Conservation (phyloP, 2,329 filamentous ascomycete genomes). For the Alternaria triticimaculans region DNA sequence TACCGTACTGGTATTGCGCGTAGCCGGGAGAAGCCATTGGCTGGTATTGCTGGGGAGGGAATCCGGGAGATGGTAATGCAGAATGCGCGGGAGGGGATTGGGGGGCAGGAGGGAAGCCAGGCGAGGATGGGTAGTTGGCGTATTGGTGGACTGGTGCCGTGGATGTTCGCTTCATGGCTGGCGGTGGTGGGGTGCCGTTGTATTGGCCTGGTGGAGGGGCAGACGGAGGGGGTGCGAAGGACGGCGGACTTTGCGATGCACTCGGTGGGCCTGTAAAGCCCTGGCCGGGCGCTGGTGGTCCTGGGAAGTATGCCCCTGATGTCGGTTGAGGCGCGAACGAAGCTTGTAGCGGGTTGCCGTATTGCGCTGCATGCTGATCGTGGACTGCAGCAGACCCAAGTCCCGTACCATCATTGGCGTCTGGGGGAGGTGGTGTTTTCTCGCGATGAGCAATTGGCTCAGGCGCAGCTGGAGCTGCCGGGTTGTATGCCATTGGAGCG, state of each 20-base stretch:
- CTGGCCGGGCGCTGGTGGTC: constrained; percentile 47
- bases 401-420: constrained; percentile 62
- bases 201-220: constrained; percentile 35
- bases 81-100: constrained; percentile 37
- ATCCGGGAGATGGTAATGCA: constrained; percentile 49
- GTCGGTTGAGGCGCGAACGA: constrained; percentile 45
- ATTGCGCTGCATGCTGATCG: constrained; percentile 45
- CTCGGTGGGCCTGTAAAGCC: constrained; percentile 45
- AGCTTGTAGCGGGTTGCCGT: constrained; percentile 39
- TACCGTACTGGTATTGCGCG: constrained; percentile 60
- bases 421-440: constrained; percentile 78
- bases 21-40: constrained; percentile 57
- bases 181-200: constrained; percentile 31
- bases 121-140: constrained; percentile 47
- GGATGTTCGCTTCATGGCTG: constrained; percentile 38
- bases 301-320: constrained; percentile 51
- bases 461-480: constrained; percentile 76
- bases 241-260: constrained; percentile 42
- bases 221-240: constrained; percentile 50
- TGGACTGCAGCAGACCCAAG: constrained; percentile 49
- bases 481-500: constrained; percentile 76
- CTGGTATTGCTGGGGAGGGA: constrained; percentile 46
- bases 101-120: constrained; percentile 39
- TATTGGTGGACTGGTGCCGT: constrained; percentile 46
- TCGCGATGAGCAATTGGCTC: constrained; percentile 75